phyloP scores from a whole-genome alignment of 768 basidiomycete species.

The Agaricus sinodeliciosus region DNA sequence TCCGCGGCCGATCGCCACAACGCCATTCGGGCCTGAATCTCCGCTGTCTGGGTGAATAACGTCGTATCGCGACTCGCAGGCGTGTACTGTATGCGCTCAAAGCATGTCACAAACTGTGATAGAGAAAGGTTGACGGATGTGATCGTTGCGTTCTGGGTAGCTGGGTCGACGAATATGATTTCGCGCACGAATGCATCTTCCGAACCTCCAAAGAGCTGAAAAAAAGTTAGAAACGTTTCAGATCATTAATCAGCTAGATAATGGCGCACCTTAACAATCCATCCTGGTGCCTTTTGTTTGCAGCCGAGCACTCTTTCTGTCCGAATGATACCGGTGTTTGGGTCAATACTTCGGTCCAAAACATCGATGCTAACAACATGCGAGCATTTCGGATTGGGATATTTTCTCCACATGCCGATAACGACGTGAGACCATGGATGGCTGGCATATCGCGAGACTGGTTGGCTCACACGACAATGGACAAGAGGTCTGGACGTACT shows the following conservation, averaged over 20 bases:
- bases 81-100: slow-evolving; percentile 83
- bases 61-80: slow-evolving; percentile 64
- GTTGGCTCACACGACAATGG: slow-evolving; percentile 13
- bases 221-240: slow-evolving; percentile 9
- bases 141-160: slow-evolving; percentile 71
- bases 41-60: slow-evolving; percentile 82
- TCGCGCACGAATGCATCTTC: slow-evolving; percentile 94
- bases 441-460: slow-evolving; percentile 30
- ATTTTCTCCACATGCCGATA: slow-evolving; percentile 93
- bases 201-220: slow-evolving; percentile 83
- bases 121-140: slow-evolving; percentile 91
- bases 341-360: slow-evolving; percentile 76
- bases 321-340: slow-evolving; percentile 80
- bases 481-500: slow-evolving; percentile 45
- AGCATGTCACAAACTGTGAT: slow-evolving; percentile 91
- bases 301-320: slow-evolving; percentile 88
- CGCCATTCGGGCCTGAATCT: slow-evolving; percentile 77
- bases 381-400: slow-evolving; percentile 88
- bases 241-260: background rate
- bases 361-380: slow-evolving; percentile 88
- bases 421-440: slow-evolving; percentile 90
- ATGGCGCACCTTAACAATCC: slow-evolving; percentile 83
- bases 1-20: slow-evolving; percentile 80
- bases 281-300: slow-evolving; percentile 85
- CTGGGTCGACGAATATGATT: slow-evolving; percentile 88